phyloP scores from a whole-genome alignment of 192 early-diverging fungal species.

The Lobosporangium transversale region DNA sequence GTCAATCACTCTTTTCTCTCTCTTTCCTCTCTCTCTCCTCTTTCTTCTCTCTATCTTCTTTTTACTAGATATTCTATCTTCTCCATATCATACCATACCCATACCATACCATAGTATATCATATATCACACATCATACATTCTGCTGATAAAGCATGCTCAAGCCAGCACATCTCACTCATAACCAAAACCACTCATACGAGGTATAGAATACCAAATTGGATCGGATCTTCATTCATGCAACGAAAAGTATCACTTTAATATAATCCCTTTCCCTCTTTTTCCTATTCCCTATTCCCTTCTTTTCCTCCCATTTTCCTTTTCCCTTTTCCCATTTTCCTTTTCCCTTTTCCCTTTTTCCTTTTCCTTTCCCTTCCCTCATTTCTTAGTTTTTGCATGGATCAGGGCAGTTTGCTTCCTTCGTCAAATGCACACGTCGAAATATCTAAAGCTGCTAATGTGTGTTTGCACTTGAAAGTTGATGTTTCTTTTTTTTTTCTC shows the following conservation, averaged over 20 bases:
- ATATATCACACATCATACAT: background rate
- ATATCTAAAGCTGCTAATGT: too few species aligned
- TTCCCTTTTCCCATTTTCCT: too few species aligned
- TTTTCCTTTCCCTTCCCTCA: too few species aligned
- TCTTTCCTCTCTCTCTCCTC: background rate
- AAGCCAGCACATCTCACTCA: slow-evolving; percentile 22
- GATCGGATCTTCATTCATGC: background rate
- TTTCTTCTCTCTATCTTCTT: background rate
- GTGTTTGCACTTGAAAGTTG: too few species aligned
- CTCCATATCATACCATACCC: background rate
- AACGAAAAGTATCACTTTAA: background rate
- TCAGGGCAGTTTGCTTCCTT: too few species aligned
- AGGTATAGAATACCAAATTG: slow-evolving; percentile 17
- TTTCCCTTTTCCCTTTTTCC: too few species aligned
- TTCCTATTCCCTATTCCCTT: too few species aligned
- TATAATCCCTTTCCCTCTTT: too few species aligned
- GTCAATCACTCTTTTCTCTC: background rate
- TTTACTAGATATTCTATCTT: background rate
- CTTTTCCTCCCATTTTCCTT: too few species aligned
- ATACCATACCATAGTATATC: background rate
- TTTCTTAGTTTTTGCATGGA: too few species aligned
- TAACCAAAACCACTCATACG: slow-evolving; percentile 26
- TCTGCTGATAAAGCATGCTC: slow-evolving; percentile 27
- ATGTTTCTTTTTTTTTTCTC: too few species aligned
- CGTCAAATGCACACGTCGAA: too few species aligned